Base-by-base conservation (phyloP, 352 stramenopile genomes). In the Elongisporangium prolatum region DNA sequence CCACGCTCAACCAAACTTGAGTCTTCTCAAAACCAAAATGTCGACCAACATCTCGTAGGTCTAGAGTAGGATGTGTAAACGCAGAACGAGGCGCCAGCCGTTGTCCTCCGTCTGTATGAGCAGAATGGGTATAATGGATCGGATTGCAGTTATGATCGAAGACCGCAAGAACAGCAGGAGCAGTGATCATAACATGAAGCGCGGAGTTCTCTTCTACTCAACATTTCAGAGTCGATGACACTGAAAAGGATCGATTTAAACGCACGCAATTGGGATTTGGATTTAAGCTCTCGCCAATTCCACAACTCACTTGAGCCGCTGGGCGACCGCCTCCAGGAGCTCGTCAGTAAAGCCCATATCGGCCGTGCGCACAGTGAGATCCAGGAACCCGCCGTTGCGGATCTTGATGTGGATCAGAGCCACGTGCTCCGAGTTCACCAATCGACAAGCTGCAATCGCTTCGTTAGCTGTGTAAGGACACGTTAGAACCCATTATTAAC, bases 361-460 rank as follows among this genome's bases (percentile, higher is more conserved):
- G 44, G 86, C 82, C 24, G 83, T 94, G 56, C 85, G 82, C 51
- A 96, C 86, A 10, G 86, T 96, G 44, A 96, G 54, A 57, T 96
- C 84, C 56, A 94, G 61, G 58, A 94, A 94, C 24, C 83, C 86
- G 21, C 80, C 84, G 34, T 65, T 91, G 52, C 86, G 86, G 57
- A 96, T 71, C 67, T 96, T 96, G 50, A 89, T 74, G 69, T 96
- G 86, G 62, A 96, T 88, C 64, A 96, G 67, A 59, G 75, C 81
- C 11, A 94, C 80, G 55, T 89, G 79, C 58, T 96, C 84, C 54
- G 86, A 91, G 69, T 91, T 90, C 40, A 70, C 71, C 21, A 96
- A 61, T 37, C 86, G 84, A 16, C 75, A 87, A 38, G 84, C 77
- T 21, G 86, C 83, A 63, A 96, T 96, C 49, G 86, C 86, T 75